Base-by-base conservation (phyloP, 2,329 filamentous ascomycete genomes). In the Sordariomycetes sp. region DNA sequence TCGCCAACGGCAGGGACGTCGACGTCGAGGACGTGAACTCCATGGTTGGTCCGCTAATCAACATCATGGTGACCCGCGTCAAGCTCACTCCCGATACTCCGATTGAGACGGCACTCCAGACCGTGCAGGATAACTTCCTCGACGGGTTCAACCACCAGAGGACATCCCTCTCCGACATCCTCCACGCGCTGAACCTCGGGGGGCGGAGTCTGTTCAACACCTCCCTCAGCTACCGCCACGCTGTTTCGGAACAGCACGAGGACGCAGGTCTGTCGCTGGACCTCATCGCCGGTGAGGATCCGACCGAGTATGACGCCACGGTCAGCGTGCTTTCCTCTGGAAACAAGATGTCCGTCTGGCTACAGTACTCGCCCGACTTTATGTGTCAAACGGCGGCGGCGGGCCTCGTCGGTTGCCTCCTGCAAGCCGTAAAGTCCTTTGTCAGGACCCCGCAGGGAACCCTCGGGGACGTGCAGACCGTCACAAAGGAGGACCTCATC, bases 401-500 rank as follows among this genome's bases (percentile, higher is more conserved):
- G 42, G 42, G 42, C 17, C 6, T 48, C 4, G 15, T 48, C 8
- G 42, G 42, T 2, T 48, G 42, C 20, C 42, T 48, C 10, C 42
- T 48, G 4, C 42, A 48, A 10, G 20, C 42, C 3, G 42, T 48
- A 3, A 22, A 48, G 42, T 48, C 42, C 12, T 48, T 48, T 10
- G 15, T 20, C 12, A 48, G 22, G 42, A n/a, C 12, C 8, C 42
- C 42, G n/a, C 3, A 48, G 20, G 20, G 3, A 5, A 48, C 17
- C 7, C 42, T 48, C 5, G 42, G 17, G 3, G 20, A 48, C 22
- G 20, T 48, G 42, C 42, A 7, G 42, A 48, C 22, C 3, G 10
- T 20, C 17, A 48, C 42, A 10, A n/a, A 28, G 24, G 17, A 25
- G 28, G 72, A 78, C 59, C 62, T 76, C 20, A 66, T 72, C 12